phyloP scores from a whole-genome alignment of 148 eudicot species.

The Chenopodium album region DNA sequence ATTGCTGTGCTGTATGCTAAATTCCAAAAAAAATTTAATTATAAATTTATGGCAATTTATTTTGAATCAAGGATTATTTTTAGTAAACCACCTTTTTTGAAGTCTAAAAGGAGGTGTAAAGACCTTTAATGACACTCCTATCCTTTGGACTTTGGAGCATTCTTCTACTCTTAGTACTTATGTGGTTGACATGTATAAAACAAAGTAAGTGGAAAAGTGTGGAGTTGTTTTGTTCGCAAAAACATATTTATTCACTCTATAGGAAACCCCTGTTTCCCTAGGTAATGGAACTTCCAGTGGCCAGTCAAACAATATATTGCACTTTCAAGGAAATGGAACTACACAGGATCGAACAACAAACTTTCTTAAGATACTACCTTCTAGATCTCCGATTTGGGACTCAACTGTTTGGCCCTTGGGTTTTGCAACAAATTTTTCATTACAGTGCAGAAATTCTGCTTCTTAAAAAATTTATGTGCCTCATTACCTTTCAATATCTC shows the following conservation, averaged over 20 bases:
- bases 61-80: background rate
- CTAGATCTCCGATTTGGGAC: background rate
- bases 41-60: too few species aligned
- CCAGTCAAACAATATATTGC: too few species aligned
- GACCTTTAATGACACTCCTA: background rate
- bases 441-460: background rate
- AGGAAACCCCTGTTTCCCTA: too few species aligned
- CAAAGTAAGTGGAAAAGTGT: too few species aligned
- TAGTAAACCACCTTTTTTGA: background rate
- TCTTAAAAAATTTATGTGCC: background rate
- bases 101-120: background rate
- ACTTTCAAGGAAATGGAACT: too few species aligned
- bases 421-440: background rate
- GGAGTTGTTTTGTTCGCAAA: too few species aligned
- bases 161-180: background rate
- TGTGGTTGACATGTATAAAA: too few species aligned
- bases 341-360: too few species aligned
- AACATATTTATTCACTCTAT: too few species aligned
- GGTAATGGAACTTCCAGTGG: too few species aligned
- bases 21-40: background rate
- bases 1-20: background rate
- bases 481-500: background rate
- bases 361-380: too few species aligned
- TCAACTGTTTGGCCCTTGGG: background rate
- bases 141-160: background rate